Evolutionary conservation across 805 yeast genomes (phyloP).

Genomic region (Clavispora fructus): DNA sequence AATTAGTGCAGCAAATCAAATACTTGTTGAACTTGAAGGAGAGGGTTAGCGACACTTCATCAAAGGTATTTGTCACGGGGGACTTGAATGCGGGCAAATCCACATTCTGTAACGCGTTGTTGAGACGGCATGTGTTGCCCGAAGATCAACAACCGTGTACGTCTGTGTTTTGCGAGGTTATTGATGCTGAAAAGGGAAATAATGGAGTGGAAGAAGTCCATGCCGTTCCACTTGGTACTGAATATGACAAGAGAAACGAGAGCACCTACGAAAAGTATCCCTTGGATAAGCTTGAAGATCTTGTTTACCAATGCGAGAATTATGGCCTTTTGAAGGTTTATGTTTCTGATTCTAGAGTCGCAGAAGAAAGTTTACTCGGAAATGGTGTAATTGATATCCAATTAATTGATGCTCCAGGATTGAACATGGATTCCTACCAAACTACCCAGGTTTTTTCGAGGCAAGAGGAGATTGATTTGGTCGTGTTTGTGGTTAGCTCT

Average conservation of each 20-base stretch:
- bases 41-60: constrained; percentile 84
- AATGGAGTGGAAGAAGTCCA: constrained; percentile 83
- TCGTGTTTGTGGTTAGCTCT: constrained; percentile 92
- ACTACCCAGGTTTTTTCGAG: constrained; percentile 93
- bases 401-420: constrained; percentile 95
- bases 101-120: constrained; percentile 85
- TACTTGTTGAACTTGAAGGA: constrained; percentile 71
- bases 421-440: constrained; percentile 87
- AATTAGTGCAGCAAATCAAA: constrained; percentile 56
- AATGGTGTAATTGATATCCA: constrained; percentile 92
- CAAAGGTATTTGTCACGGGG: constrained; percentile 94
- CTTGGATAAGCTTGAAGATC: constrained; percentile 53
- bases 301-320: constrained; percentile 69
- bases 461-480: constrained; percentile 95
- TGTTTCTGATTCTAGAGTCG: constrained; percentile 67
- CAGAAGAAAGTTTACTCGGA: constrained; percentile 64
- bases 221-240: constrained; percentile 62
- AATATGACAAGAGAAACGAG: constrained; percentile 52
- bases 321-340: constrained; percentile 76
- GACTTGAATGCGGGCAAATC: constrained; percentile 96
- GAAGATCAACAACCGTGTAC: constrained; percentile 99
- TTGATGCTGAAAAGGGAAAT: constrained; percentile 71
- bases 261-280: constrained; percentile 56
- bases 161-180: constrained; percentile 89
- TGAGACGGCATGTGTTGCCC: constrained; percentile 74